These are phyloP conservation scores for Bipolaris sorokiniana DNA, from an alignment of 2,329 filamentous ascomycete genomes.

Conservation along the genomic window DNA sequence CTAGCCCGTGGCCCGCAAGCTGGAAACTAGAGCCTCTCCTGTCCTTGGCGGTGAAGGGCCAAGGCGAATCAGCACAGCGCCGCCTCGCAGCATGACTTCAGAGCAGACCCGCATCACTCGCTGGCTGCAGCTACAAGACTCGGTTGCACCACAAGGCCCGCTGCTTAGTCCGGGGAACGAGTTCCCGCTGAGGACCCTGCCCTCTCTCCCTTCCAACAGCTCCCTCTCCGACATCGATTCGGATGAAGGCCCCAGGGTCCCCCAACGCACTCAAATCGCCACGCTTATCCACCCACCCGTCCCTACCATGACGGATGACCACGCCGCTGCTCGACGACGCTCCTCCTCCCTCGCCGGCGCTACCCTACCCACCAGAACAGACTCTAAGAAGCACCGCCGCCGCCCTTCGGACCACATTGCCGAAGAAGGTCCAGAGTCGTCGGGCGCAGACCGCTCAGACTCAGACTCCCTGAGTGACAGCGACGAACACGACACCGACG, in stretches of 20 bases:
- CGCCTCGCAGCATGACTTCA: conserved; percentile 25
- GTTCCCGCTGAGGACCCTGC: conserved; percentile 45
- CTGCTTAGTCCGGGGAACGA: conserved; percentile 46
- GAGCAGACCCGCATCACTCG: conserved; percentile 36
- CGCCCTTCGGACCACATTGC: conserved; percentile 42
- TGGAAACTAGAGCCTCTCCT: conserved; percentile 15
- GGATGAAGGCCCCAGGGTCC: conserved; percentile 24
- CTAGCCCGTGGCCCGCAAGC: conserved; percentile 15
- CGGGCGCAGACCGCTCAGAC: conserved; percentile 37
- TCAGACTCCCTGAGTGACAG: conserved; percentile 47
- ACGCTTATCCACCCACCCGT: conserved; percentile 41
- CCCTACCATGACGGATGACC: conserved; percentile 42
- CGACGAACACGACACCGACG: conserved; percentile 63
- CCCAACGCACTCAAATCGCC: conserved; percentile 30
- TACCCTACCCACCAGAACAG: conserved; percentile 28
- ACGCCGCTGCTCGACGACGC: conserved; percentile 38
- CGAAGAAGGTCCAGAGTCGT: conserved; percentile 43
- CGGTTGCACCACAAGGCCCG: conserved; percentile 33
- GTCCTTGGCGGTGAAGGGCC: conserved; percentile 15
- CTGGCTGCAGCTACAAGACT: conserved; percentile 40
- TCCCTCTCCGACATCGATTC: conserved; percentile 33
- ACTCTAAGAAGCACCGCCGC: conserved; percentile 36
- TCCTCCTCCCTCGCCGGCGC: conserved; percentile 45
- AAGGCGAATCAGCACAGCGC: conserved; percentile 25
- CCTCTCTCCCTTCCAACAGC: conserved; percentile 42